Evolutionary conservation across 2,329 filamentous ascomycete genomes (phyloP).

Genomic region (Epichloe uncinata): DNA sequence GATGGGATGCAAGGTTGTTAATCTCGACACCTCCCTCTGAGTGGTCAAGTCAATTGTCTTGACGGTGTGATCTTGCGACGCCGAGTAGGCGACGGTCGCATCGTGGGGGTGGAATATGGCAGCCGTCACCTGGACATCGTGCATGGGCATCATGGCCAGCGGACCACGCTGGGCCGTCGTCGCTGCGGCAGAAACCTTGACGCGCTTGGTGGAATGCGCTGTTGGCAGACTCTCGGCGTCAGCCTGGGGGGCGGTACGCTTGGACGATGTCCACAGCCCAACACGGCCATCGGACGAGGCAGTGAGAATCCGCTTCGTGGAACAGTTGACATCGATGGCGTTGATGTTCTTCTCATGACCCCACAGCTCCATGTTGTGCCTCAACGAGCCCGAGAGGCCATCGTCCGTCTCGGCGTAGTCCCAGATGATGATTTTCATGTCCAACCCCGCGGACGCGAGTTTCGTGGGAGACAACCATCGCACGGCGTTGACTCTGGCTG

Average conservation of each 20-base stretch:
- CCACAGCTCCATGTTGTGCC: constrained; percentile 67
- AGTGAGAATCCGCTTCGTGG: constrained; percentile 67
- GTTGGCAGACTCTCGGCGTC: constrained; percentile 56
- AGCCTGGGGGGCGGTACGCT: constrained; percentile 57
- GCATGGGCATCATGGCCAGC: constrained; percentile 56
- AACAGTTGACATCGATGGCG: constrained; percentile 57
- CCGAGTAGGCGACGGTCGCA: constrained; percentile 78
- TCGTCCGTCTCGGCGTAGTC: constrained; percentile 61
- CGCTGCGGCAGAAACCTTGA: constrained; percentile 43
- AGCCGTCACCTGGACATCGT: constrained; percentile 63
- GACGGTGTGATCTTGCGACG: constrained; percentile 81
- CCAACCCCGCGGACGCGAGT: constrained; percentile 71
- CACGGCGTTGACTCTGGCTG: constrained; percentile 64
- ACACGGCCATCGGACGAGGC: constrained; percentile 72
- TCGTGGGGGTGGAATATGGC: constrained; percentile 78
- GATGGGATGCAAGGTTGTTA: constrained; percentile 73
- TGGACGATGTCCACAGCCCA: constrained; percentile 79
- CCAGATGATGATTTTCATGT: constrained; percentile 81
- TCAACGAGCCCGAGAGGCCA: constrained; percentile 47
- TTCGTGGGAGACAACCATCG: constrained; percentile 69
- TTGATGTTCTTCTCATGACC: constrained; percentile 68
- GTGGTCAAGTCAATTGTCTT: constrained; percentile 87
- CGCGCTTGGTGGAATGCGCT: constrained; percentile 58
- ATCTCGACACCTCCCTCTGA: constrained; percentile 60
- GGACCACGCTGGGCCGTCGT: constrained; percentile 62